phyloP scores from a whole-genome alignment of 2,329 filamentous ascomycete genomes.

The Venturia oleaginea region DNA sequence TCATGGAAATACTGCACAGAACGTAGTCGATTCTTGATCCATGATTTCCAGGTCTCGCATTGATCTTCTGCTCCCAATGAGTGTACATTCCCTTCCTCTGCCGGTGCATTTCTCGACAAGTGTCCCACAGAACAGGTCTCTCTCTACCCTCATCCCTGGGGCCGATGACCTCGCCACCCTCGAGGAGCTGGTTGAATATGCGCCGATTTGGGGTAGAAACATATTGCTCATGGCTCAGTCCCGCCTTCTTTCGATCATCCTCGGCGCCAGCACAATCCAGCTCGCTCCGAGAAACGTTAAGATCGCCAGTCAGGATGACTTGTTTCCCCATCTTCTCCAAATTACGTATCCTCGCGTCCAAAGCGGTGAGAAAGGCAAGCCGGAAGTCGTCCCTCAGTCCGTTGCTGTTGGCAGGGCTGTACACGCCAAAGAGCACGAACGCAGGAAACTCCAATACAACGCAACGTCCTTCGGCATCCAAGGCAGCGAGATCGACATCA shows the following conservation, averaged over 20 bases:
- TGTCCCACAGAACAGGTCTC: constrained; percentile 67
- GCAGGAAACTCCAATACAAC: constrained; percentile 88
- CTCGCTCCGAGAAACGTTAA: constrained; percentile 66
- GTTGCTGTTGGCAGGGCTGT: constrained; percentile 83
- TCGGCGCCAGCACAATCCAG: constrained; percentile 68
- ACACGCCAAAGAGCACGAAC: constrained; percentile 87
- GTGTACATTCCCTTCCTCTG: constrained; percentile 86
- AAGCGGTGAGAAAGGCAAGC: constrained; percentile 64
- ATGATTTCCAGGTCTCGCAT: constrained; percentile 90
- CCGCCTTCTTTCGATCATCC: constrained; percentile 63
- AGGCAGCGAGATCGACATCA: constrained; percentile 56
- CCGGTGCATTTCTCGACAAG: constrained; percentile 74
- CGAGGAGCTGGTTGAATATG: constrained; percentile 77
- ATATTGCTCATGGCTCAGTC: constrained; percentile 61
- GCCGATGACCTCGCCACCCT: constrained; percentile 59
- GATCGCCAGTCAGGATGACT: constrained; percentile 76
- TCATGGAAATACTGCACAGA: constrained; percentile 70
- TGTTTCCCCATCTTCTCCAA: constrained; percentile 70
- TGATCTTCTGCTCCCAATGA: constrained; percentile 91
- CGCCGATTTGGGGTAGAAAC: constrained; percentile 62
- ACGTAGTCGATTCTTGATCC: constrained; percentile 92
- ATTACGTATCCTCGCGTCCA: constrained; percentile 81
- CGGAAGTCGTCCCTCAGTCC: constrained; percentile 77
- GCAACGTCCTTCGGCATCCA: constrained; percentile 89
- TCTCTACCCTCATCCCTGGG: constrained; percentile 61